Base-by-base conservation (phyloP, 2,329 filamentous ascomycete genomes). In the Claviceps maximensis region DNA sequence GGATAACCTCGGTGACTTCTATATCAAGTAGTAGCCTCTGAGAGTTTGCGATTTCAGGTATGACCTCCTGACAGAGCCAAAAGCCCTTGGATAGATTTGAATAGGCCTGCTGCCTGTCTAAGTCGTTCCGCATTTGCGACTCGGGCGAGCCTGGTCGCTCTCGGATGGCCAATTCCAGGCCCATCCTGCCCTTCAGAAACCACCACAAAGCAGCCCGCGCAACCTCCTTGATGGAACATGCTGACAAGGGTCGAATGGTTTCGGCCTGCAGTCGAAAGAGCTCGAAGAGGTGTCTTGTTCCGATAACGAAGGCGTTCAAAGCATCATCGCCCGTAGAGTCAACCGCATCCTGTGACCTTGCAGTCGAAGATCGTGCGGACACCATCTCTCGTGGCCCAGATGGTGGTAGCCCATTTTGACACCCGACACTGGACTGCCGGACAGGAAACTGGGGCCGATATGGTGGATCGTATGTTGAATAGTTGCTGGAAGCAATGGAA, bases 11-110 rank as follows among this genome's bases (percentile, higher is more conserved):
- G 19, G 76, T 71, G 12, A 78, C 65, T 55, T 80, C 75, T n/a
- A 66, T 61, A 48, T 74, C 71, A 2, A 68, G 63, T 0, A 68
- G 62, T 45, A 69, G 67, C 9, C 66, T 71, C 47, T 71, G 75
- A 23, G 67, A 66, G 31, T 69, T 67, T 8, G 71, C 63, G 4
- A 78, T 66, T 53, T 80, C 75, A 1, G 76, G 74, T 7, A 81
- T 67, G 1, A 75, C 69, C 50, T 77, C 69, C 50, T 79, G 74
- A 25, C 70, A 75, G n/a, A 95, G 80, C 89, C 90, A 96, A 65
- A 87, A 85, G 0, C 83, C 77, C 66, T 95, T 96, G 25, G 87
- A 84, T 50, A 96, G 73, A 66, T 95, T 88, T 1, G 91, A 78
- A 61, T 94, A 89, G 1, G 88, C 84, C 67, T 95, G 90, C 54